Evolutionary conservation across 2,329 filamentous ascomycete genomes (phyloP), one percentile per base, ranked within the genome.

Genomic region (Colletotrichum higginsianum): DNA sequence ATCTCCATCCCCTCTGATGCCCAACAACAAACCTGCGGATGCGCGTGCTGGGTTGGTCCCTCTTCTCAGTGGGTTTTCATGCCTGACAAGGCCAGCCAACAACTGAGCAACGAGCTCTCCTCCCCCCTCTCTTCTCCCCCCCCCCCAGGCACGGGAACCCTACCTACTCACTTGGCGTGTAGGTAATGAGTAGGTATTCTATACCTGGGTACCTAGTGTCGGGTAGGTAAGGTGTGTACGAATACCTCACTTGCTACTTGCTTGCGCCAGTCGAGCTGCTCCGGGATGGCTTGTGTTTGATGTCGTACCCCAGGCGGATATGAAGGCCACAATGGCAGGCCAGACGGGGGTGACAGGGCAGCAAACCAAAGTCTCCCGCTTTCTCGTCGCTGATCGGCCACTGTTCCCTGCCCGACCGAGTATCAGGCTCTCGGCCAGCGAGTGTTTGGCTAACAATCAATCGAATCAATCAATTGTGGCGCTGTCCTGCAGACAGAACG

Each of bases 21-120:
- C 61, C 61, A 53, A 63, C 61, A 53, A 63, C 30, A 26, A 26
- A 44, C 18, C 35, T 63, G 49, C 61, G 61, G 61, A 42, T 44
- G 61, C 61, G 46, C 46, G 26, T 62, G 30, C 60, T 49, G 23
- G 49, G 61, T 35, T 63, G 8, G 21, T 42, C 60, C 47, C 57
- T 61, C 42, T 61, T 40, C 18, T 38, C 42, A 35, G 26, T 21
- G 38, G 47, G 35, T 30, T 42, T 52, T 44, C 7, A 63, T 53
- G 47, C 61, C 61, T n/a, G 35, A 49, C 35, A 63, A 16, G 47
- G 61, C 46, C 40, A 40, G 38, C 38, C 55, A 26, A 21, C 35
- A 35, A 57, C 44, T 47, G 44, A 47, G 44, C 47, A n/a, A 18
- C 30, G 26, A 53, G 50, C 50, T 53, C 50, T 35, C 50, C 21